Percentiles rank a stretch among this genome's conserved stretches.
phyloP scores from a whole-genome alignment of 2,329 filamentous ascomycete species.

The Cercospora zeina region DNA sequence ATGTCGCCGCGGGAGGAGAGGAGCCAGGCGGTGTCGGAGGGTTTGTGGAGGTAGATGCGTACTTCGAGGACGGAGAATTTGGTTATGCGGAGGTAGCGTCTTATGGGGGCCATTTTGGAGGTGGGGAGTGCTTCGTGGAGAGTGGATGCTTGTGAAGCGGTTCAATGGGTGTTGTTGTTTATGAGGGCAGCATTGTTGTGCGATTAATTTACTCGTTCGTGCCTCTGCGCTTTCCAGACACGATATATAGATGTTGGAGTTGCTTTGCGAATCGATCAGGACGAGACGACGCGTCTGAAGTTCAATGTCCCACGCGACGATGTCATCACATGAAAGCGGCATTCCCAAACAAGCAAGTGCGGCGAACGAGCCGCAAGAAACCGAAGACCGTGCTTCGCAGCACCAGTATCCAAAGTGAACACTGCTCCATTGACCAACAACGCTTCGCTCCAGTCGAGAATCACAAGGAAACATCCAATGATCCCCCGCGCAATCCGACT shows the following conservation, averaged over 20 bases:
- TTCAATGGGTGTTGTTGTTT: not conserved
- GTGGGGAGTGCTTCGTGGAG: slow-evolving; percentile 45
- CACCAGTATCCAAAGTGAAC: not conserved
- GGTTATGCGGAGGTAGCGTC: slow-evolving; percentile 86
- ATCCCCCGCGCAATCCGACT: not conserved
- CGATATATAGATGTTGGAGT: not conserved
- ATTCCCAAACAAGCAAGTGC: slow-evolving; percentile 4
- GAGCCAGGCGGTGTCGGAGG: slow-evolving; percentile 79
- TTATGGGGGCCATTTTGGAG: slow-evolving; percentile 73
- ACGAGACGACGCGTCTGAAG: slow-evolving; percentile 1
- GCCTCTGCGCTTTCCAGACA: not conserved
- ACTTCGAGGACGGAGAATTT: slow-evolving; percentile 95
- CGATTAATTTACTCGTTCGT: not conserved
- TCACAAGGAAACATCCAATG: not conserved
- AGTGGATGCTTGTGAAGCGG: not conserved
- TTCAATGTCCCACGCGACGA: not conserved
- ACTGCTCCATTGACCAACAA: not conserved
- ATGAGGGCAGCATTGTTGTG: not conserved
- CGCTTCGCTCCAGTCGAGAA: not conserved
- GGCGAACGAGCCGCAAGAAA: not conserved
- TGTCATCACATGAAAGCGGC: slow-evolving; percentile 12
- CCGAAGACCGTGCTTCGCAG: not conserved
- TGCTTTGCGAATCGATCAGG: not conserved
- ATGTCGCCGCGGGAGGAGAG: slow-evolving; percentile 73
- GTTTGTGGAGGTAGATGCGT: slow-evolving; percentile 92